A percentile compares a stretch with the other conserved stretches of the same genome.
These are phyloP conservation scores for Septoria petroselini DNA, from an alignment of 2,329 filamentous ascomycete genomes.

Conservation along the genomic window DNA sequence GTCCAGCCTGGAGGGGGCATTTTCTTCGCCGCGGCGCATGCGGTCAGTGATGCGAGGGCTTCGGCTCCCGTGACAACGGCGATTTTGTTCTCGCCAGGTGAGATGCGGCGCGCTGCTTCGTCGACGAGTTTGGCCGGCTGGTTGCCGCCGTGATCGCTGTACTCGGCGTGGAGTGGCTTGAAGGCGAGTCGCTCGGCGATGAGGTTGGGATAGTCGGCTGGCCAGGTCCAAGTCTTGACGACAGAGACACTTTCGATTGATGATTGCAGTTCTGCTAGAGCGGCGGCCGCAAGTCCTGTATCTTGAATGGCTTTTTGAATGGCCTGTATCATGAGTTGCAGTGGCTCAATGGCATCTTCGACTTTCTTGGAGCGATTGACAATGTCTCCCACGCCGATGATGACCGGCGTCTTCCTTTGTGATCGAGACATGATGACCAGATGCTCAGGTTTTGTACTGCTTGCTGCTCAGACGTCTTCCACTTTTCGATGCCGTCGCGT, in stretches of 20 bases:
- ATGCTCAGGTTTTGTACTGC: too few species aligned
- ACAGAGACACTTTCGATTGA: slow-evolving; percentile 59
- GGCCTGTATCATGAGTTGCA: slow-evolving; percentile 57
- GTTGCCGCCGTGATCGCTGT: slow-evolving; percentile 62
- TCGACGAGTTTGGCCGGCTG: slow-evolving; percentile 62
- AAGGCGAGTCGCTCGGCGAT: slow-evolving; percentile 52
- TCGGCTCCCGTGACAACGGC: slow-evolving; percentile 63
- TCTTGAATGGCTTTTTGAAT: slow-evolving; percentile 54
- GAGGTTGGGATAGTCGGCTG: slow-evolving; percentile 57
- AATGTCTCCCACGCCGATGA: slow-evolving; percentile 62
- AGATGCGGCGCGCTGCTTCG: slow-evolving; percentile 58
- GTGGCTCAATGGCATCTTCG: slow-evolving; percentile 57
- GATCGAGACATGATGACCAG: slow-evolving; percentile 10
- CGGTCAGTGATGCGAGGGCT: slow-evolving; percentile 59
- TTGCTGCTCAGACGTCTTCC: too few species aligned
- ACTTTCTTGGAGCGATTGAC: slow-evolving; percentile 55
- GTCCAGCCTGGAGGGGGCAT: slow-evolving; percentile 62
- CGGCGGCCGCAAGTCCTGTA: slow-evolving; percentile 38
- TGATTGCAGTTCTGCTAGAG: slow-evolving; percentile 39
- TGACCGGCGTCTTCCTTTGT: slow-evolving; percentile 47
- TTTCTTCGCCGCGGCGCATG: slow-evolving; percentile 52
- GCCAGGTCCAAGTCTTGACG: slow-evolving; percentile 65
- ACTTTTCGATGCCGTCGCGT: too few species aligned
- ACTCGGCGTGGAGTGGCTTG: slow-evolving; percentile 47
- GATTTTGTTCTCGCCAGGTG: slow-evolving; percentile 53